These are phyloP conservation scores for Batkoa obscura DNA, from an alignment of 371 early-diverging fungal genomes.

Conservation along the genomic window DNA sequence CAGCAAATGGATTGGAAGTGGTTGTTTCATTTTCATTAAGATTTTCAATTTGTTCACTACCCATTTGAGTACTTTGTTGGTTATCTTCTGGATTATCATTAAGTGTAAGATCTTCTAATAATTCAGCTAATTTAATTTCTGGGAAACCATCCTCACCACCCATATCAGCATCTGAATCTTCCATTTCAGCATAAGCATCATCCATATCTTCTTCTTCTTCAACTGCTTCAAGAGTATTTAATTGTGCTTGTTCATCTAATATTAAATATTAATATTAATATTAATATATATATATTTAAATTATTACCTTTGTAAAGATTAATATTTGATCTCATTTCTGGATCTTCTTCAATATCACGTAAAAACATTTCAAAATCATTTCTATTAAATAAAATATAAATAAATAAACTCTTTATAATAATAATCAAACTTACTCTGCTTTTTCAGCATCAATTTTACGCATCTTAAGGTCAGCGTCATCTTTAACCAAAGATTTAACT, in stretches of 20 bases:
- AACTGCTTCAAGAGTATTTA: conserved; percentile 11
- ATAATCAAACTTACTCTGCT: conserved; percentile 18
- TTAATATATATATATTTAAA: neutral
- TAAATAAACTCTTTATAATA: no score
- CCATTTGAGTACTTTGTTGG: neutral
- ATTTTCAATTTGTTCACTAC: neutral
- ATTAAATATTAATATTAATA: neutral
- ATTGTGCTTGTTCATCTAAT: conserved; percentile 12
- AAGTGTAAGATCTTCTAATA: conserved; percentile 68
- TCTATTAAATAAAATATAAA: no score
- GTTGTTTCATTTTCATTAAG: no score
- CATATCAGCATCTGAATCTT: conserved; percentile 24
- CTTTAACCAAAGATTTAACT: conserved; percentile 68
- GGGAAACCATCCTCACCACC: conserved; percentile 73
- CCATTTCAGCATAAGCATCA: conserved; percentile 9
- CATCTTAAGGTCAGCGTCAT: conserved; percentile 57
- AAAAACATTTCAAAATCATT: conserved; percentile 72
- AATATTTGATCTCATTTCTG: conserved; percentile 77
- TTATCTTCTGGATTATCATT: conserved; percentile 16
- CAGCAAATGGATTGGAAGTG: no score
- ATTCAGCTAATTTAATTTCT: conserved; percentile 72
- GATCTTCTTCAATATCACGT: conserved; percentile 92
- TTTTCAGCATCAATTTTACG: conserved; percentile 54
- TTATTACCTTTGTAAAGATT: conserved; percentile 62
- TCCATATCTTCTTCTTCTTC: conserved; percentile 19